A percentile compares a stretch with the other conserved stretches of the same genome.
Conservation (phyloP, 1,139 yeast genomes). For the Taphrina communis region DNA sequence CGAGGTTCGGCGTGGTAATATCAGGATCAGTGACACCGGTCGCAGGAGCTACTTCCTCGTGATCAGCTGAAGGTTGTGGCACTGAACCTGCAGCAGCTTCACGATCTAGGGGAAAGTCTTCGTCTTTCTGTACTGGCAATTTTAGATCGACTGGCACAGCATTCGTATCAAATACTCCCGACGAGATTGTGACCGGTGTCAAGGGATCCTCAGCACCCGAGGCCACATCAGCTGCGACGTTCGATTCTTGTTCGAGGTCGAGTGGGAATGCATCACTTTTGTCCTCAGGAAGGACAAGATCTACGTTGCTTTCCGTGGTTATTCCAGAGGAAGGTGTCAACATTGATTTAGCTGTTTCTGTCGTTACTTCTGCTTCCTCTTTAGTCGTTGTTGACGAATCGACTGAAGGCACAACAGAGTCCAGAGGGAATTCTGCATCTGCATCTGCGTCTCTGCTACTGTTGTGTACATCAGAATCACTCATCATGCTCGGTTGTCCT, state of each 20-base stretch:
- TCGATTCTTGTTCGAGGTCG: conserved; percentile 6
- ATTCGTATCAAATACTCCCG: conserved; percentile 17
- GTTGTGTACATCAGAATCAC: neutral
- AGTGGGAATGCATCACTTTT: conserved; percentile 4
- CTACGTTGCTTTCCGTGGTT: neutral
- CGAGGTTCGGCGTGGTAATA: neutral
- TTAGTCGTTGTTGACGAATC: neutral
- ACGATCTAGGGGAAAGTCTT: conserved; percentile 16
- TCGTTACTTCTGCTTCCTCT: neutral
- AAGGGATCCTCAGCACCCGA: neutral
- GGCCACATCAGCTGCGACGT: neutral
- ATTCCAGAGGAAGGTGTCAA: conserved; percentile 14
- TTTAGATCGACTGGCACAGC: neutral
- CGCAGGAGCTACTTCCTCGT: conserved; percentile 8
- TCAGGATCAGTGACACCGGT: neutral
- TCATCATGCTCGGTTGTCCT: conserved; percentile 4
- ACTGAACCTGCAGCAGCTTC: neutral
- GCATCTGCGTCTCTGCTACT: neutral
- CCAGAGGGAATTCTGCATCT: conserved; percentile 3
- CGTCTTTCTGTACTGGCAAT: conserved; percentile 9
- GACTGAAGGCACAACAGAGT: neutral
- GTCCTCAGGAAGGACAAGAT: neutral
- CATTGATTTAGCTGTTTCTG: neutral
- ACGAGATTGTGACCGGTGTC: conserved; percentile 17
- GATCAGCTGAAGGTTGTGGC: neutral